These are phyloP conservation scores for Gymnopilus junonius DNA, from an alignment of 768 basidiomycete species.

Conservation along the genomic window DNA sequence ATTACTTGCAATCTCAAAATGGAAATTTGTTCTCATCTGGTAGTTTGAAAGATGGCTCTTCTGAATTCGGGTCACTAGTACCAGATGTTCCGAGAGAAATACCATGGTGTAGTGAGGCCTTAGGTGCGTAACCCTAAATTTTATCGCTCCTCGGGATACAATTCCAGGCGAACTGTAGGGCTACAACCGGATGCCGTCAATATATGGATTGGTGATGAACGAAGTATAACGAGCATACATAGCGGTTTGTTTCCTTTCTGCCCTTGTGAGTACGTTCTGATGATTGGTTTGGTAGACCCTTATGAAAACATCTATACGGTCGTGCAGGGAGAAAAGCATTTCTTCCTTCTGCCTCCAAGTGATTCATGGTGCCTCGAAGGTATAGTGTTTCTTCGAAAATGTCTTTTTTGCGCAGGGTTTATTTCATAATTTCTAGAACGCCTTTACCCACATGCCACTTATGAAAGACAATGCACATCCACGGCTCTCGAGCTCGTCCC, in stretches of 20 bases:
- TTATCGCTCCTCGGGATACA: not conserved
- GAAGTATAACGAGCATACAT: slow-evolving; percentile 85
- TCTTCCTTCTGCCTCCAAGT: slow-evolving; percentile 87
- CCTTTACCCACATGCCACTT: slow-evolving; percentile 69
- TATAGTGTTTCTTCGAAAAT: slow-evolving; percentile 31
- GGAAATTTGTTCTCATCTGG: slow-evolving; percentile 77
- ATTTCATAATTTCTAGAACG: slow-evolving; percentile 39
- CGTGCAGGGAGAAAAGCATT: slow-evolving; percentile 81
- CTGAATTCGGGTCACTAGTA: slow-evolving; percentile 68
- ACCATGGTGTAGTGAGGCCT: slow-evolving; percentile 75
- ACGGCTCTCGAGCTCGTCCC: slow-evolving; percentile 34
- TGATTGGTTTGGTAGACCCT: slow-evolving; percentile 54
- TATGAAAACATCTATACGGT: slow-evolving; percentile 96
- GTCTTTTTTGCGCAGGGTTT: not conserved
- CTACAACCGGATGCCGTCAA: slow-evolving; percentile 86
- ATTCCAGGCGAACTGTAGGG: slow-evolving; percentile 37
- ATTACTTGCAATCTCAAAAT: slow-evolving; percentile 91
- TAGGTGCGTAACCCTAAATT: slow-evolving; percentile 53
- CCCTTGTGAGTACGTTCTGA: not conserved
- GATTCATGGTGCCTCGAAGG: slow-evolving; percentile 86
- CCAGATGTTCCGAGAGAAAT: slow-evolving; percentile 72
- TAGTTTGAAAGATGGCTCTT: slow-evolving; percentile 27
- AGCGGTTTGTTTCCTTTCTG: slow-evolving; percentile 55
- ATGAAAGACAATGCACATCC: slow-evolving; percentile 47
- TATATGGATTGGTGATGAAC: slow-evolving; percentile 85